Percentiles rank a stretch among this genome's conserved stretches.
These are phyloP conservation scores for Crassisporium funariophilum DNA, from an alignment of 768 basidiomycete species.

Conservation along the genomic window DNA sequence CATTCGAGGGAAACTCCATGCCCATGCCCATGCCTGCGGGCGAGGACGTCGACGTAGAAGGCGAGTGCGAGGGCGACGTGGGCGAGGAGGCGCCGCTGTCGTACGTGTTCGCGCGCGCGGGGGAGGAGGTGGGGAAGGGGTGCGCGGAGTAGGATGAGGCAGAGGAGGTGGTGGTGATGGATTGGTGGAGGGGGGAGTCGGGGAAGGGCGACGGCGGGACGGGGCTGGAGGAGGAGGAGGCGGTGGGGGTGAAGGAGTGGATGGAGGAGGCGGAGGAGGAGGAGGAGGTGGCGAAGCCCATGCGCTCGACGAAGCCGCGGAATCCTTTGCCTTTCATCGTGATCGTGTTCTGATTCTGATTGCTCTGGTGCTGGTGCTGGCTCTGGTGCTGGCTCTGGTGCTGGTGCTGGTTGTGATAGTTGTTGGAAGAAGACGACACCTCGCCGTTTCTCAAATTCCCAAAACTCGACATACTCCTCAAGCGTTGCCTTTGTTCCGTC, in stretches of 20 bases:
- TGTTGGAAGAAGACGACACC: no score
- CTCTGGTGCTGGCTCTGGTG: neutral
- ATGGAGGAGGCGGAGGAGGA: slow-evolving; percentile 24
- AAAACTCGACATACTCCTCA: slow-evolving; percentile 23
- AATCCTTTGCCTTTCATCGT: no score
- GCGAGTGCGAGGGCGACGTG: slow-evolving; percentile 25
- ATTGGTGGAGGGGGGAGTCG: slow-evolving; percentile 19
- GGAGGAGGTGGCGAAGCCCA: slow-evolving; percentile 1
- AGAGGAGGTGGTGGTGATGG: slow-evolving; percentile 32
- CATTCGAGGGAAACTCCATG: no score
- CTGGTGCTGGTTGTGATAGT: neutral
- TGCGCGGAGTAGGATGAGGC: slow-evolving; percentile 30
- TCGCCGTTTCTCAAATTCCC: no score
- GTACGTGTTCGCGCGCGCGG: no score
- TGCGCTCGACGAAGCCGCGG: neutral
- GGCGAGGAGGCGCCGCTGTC: slow-evolving; percentile 22
- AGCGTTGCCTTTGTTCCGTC: slow-evolving; percentile 9
- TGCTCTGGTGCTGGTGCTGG: neutral
- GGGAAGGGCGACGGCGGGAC: no score
- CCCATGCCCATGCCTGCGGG: no score
- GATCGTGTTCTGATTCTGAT: no score
- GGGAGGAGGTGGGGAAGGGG: slow-evolving; percentile 28
- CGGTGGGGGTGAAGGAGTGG: slow-evolving; percentile 7
- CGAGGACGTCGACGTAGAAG: slow-evolving; percentile 23
- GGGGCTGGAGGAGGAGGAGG: slow-evolving; percentile 21